These are phyloP conservation scores for Heterobasidion annosum DNA, from an alignment of 1,284 basidiomycete genomes.

Conservation along the genomic window DNA sequence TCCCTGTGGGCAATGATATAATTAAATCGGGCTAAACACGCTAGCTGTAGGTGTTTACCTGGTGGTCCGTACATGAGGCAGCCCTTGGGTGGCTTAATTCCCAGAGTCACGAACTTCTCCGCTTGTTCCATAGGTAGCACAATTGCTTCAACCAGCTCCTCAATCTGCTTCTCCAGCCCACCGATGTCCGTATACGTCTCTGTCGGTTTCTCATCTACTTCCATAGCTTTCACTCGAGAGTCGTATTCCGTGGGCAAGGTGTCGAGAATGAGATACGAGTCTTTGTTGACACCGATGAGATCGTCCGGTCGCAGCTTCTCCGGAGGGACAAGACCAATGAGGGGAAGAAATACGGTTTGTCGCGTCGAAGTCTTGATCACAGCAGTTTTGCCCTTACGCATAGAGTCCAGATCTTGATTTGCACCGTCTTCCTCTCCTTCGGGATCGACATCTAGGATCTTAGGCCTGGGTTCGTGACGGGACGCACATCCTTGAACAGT, in stretches of 20 bases:
- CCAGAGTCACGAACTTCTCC: conserved; percentile 74
- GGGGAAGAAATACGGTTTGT: conserved; percentile 96
- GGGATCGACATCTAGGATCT: conserved; percentile 94
- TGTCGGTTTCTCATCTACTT: conserved; percentile 79
- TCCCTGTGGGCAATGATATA: conserved; percentile 31
- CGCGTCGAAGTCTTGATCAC: conserved; percentile 99
- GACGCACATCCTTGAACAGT: not conserved
- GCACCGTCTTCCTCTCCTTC: conserved; percentile 92
- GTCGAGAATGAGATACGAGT: conserved; percentile 97
- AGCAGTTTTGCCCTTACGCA: conserved; percentile 95
- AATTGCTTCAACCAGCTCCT: conserved; percentile 75
- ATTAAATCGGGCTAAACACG: not conserved
- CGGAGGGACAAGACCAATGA: conserved; percentile 94
- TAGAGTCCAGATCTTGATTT: conserved; percentile 87
- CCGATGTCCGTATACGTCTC: conserved; percentile 78
- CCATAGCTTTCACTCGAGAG: conserved; percentile 85
- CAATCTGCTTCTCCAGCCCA: conserved; percentile 77
- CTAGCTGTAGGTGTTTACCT: conserved; percentile 26
- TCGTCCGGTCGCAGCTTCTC: conserved; percentile 87
- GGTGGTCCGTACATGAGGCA: conserved; percentile 77
- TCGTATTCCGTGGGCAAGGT: conserved; percentile 76
- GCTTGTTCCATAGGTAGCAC: conserved; percentile 78
- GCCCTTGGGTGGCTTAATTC: conserved; percentile 76
- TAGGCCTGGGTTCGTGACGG: conserved; percentile 1
- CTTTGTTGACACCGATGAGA: conserved; percentile 98